Base-by-base conservation (phyloP, 768 basidiomycete genomes). In the Tricholoma sp. region DNA sequence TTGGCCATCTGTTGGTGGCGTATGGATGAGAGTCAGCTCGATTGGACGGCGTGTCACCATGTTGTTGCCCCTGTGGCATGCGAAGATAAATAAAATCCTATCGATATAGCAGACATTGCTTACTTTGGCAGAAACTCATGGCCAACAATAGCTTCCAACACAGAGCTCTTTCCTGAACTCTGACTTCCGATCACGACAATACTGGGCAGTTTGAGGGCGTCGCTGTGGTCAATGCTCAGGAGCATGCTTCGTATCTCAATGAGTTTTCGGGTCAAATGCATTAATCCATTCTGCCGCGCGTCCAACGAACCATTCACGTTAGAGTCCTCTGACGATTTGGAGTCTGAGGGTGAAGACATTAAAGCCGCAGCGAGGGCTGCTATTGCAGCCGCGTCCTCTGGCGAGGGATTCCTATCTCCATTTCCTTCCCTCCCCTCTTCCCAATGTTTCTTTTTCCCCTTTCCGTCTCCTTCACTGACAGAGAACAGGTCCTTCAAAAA, bases 31-130 rank as follows among this genome's bases (percentile, higher is more conserved):
- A 3, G 97, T 99, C 57, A 99, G 83, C 68, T 99, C 97, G 64
- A 99, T 98, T 1, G 97, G 97, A 53, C 97, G 87, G 0, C 97
- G 89, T 2, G 97, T 99, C 33, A 98, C 97, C 97, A 99, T 99
- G 71, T 98, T 98, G 71, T 94, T 89, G 54, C 97, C 97, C 74
- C 96, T 98, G 65, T 5, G 55, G 52, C n/a, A 51, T 6, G 8
- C 15, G 10, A 36, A 12, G 17, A 59, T 51, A 53, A 54, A 50
- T 60, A 47, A 36, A 20, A 8, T 29, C 36, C 37, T 20, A 15
- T 18, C 54, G 37, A 31, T 42, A 20, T 15, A 36, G 45, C 36
- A 9, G 11, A 50, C 37, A 18, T 24, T 2, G 79, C 93, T 61
- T 66, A 98, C 96, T 99, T 99, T 20, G 97, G 97, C 34, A 99